Conservation (phyloP, 2,329 filamentous ascomycete genomes). For the Fusarium sp. region DNA sequence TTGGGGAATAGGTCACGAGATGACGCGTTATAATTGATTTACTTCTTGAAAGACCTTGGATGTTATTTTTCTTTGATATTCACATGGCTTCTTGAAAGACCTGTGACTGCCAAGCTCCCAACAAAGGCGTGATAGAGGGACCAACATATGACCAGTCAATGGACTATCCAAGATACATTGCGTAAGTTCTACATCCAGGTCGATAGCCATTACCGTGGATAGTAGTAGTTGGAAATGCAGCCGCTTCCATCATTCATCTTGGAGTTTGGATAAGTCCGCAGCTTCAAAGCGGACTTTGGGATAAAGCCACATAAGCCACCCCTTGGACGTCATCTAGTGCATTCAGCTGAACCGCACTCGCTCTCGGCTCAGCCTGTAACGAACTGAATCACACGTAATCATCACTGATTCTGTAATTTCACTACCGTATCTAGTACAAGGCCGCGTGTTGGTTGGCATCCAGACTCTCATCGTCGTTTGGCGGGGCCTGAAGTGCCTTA, state of each 20-base stretch:
- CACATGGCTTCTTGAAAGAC: neutral
- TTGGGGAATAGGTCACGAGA: neutral
- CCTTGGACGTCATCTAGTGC: neutral
- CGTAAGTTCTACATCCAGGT: neutral
- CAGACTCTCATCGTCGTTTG: constrained; percentile 12
- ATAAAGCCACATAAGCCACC: constrained; percentile 16
- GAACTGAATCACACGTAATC: constrained; percentile 3
- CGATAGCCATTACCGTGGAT: neutral
- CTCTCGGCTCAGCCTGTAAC: constrained; percentile 18
- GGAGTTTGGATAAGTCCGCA: constrained; percentile 24
- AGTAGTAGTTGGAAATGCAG: constrained; percentile 7
- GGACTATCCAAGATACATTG: neutral
- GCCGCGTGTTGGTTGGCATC: constrained; percentile 33
- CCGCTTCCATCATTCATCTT: constrained; percentile 11
- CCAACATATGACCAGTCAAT: neutral
- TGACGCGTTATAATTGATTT: neutral
- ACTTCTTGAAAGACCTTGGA: neutral
- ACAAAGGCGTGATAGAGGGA: neutral
- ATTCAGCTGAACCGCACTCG: neutral
- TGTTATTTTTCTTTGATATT: neutral
- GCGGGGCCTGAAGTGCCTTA: constrained; percentile 31
- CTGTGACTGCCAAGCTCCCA: neutral
- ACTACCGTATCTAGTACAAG: neutral
- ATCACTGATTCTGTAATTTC: neutral
- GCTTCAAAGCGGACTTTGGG: neutral